These are phyloP conservation scores for Cercospora zeina DNA, from an alignment of 2,329 filamentous ascomycete species.

Conservation along the genomic window DNA sequence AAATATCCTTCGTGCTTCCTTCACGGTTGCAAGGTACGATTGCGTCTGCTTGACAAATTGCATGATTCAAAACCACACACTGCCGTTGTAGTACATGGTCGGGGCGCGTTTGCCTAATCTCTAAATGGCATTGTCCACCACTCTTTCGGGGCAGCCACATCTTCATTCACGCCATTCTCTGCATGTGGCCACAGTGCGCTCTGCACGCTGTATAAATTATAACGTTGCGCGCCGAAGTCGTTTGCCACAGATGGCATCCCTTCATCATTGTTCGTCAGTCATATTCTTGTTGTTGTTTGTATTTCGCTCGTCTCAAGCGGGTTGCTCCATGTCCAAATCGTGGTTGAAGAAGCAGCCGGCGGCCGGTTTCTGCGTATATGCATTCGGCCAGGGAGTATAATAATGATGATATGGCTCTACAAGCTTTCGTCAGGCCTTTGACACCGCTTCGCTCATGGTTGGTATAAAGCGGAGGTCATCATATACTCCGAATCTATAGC, in stretches of 20 bases:
- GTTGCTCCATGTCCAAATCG: conserved; percentile 18
- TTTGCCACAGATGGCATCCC: conserved; percentile 8
- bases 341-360: conserved; percentile 30
- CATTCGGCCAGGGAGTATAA: conserved; percentile 29
- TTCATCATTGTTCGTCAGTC: conserved; percentile 15
- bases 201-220: conserved; percentile 12
- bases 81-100: not conserved
- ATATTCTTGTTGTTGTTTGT: not conserved
- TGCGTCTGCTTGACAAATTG: not conserved
- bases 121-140: conserved; percentile 16
- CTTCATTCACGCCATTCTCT: not conserved
- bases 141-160: not conserved
- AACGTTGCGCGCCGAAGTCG: not conserved
- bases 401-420: conserved; percentile 17
- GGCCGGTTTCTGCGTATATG: conserved; percentile 23
- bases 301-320: not conserved
- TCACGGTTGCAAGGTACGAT: not conserved
- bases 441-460: conserved; percentile 21
- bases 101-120: not conserved
- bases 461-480: conserved; percentile 32
- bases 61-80: not conserved
- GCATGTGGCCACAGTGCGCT: conserved; percentile 6
- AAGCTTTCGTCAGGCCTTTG: conserved; percentile 20
- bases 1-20: not conserved
- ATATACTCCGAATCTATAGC: conserved; percentile 31